Evolutionary conservation across 176 grass and related monocot genomes (phyloP), one percentile per base, ranked within the genome.

Genomic region (Rhynchospora pubera): DNA sequence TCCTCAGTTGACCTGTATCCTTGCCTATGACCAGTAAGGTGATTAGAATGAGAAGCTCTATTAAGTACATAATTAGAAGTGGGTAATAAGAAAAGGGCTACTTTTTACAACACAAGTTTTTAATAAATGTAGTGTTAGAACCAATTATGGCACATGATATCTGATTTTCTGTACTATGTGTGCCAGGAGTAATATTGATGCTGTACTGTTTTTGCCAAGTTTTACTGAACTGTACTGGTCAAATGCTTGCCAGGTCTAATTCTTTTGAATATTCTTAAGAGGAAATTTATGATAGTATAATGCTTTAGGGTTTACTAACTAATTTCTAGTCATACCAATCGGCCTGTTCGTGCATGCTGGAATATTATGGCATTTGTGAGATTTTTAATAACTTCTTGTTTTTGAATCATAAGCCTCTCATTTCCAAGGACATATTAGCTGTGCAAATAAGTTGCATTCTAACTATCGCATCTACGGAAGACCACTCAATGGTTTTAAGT

Each of bases 1-100:
- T 67, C 87, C 86, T 60, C 90, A 92, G 73, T 84, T 97, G 62
- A 90, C 47, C 74, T 97, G 94, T 97, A 97, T 44, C 80, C 59
- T 84, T 87, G 66, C 18, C 48, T 76, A 30, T 6, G 5, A 68
- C 34, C 3, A 34, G 15, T n/a, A n/a, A 39, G 65, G 34, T 44
- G 65, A 44, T 68, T 68, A 68, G 34, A 18, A 68, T 44, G 18
- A 44, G 34, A 68, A 55, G 13, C 48, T 30, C 72, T 53, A 23
- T 22, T 76, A 53, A 21, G 46, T 74, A 74, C 70, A 28, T 52
- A 26, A 74, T 51, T n/a, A 26, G 19, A 23, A 39, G 11, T 42
- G 39, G 11, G 30, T n/a, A 50, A 47, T 72, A 15, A 72, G 57
- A 56, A 47, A 69, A 10, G 6, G 65, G n/a, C 39, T 82, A 77